phyloP scores from a whole-genome alignment of 148 eudicot genomes.

The Suaeda aralocaspica region DNA sequence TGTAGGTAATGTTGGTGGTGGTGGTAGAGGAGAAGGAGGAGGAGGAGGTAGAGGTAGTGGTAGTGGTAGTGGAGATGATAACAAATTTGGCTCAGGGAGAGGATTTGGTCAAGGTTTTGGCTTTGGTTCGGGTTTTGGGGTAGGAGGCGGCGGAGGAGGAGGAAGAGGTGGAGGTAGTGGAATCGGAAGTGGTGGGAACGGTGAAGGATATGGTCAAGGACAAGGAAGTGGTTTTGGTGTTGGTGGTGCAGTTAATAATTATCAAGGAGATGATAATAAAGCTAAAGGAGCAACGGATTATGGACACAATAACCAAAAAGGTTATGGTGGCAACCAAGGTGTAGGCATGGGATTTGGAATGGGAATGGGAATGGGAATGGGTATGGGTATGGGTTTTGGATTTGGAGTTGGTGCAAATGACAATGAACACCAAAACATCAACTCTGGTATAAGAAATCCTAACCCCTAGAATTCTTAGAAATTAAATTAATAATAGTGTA shows the following conservation, averaged over 20 bases:
- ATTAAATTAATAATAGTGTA: background rate
- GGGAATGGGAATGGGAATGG: slow-evolving; percentile 24
- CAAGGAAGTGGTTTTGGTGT: slow-evolving; percentile 20
- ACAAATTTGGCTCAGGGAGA: slow-evolving; percentile 7
- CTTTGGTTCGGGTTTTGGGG: slow-evolving; percentile 23
- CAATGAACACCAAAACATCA: background rate
- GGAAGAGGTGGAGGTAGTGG: slow-evolving; percentile 15
- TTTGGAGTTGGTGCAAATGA: slow-evolving; percentile 23
- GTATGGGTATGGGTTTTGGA: slow-evolving; percentile 31
- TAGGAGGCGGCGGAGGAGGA: slow-evolving; percentile 17
- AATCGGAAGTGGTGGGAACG: slow-evolving; percentile 9
- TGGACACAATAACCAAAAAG: slow-evolving; percentile 6
- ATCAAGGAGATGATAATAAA: background rate
- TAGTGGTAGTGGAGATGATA: slow-evolving; percentile 6
- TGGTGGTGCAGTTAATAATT: background rate
- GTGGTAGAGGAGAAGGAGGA: background rate
- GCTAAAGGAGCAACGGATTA: background rate
- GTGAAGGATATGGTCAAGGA: slow-evolving; percentile 19
- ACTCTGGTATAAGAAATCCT: background rate
- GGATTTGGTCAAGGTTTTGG: slow-evolving; percentile 29
- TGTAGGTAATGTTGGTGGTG: background rate
- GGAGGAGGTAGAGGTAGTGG: slow-evolving; percentile 20
- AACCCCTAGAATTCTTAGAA: slow-evolving; percentile 8
- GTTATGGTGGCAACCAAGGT: slow-evolving; percentile 17
- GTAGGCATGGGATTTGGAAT: slow-evolving; percentile 29